Base-by-base conservation (phyloP, 768 basidiomycete species). In the Suillus luteus region DNA sequence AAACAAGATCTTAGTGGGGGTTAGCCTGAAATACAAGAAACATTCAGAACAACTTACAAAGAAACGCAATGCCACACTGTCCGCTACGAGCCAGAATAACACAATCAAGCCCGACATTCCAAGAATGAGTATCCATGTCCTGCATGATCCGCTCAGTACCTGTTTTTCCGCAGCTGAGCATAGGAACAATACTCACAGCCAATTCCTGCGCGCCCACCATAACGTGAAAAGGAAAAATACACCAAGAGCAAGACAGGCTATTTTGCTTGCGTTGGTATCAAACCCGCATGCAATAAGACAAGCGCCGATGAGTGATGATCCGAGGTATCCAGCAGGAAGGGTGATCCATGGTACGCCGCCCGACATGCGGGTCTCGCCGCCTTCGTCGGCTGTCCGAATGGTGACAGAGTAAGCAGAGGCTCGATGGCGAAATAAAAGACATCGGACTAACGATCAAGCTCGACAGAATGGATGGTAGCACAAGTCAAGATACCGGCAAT, bases 261-360 rank as follows among this genome's bases (percentile, higher is more conserved):
- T 71, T 73, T 96, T 96, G 77, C 89, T 91, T 4, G 95, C 95
- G 67, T 92, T 88, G 54, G 91, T 93, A 75, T 95, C 85, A 72
- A 95, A 95, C 14, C 93, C 94, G 66, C 92, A 93, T 14, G 93
- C 85, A 64, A 97, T 95, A 46, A 97, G 80, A 51, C 84, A 83
- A 2, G 93, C 95, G 31, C 95, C 95, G 60, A 96, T 93, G 70
- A 96, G 80, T 5, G 89, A 88, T 5, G 92, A 90, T 38, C 93
- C 92, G 51, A 94, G 85, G 73, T 93, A 93, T 63, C 94, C 93
- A n/a, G 86, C 87, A 3, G 92, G 91, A 3, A 94, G 83, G 0
- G 93, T 94, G 27, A 94, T 75, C 85, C 88, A 91, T 24, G 84
- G 79, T 48, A 95, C 85, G 0, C 93, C 95, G 35, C 94, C 94